Evolutionary conservation across 495 filamentous ascomycete species (phyloP).

Genomic region (Trichocladium antarcticum): DNA sequence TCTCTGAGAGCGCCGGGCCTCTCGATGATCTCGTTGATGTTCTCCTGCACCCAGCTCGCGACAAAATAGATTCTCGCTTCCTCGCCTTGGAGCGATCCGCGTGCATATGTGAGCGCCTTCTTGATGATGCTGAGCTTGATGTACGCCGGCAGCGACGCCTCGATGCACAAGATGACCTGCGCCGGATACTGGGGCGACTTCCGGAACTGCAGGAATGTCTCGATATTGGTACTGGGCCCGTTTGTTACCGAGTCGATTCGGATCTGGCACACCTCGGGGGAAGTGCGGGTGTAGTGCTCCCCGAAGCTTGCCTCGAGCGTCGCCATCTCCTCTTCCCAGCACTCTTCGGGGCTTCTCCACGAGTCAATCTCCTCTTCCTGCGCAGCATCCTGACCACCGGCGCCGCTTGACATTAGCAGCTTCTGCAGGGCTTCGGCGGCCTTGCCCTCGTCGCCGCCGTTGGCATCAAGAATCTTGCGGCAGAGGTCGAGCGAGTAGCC

Average conservation of each 20-base stretch:
- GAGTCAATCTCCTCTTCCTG: slow-evolving; percentile 23
- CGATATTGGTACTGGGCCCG: slow-evolving; percentile 32
- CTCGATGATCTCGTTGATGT: slow-evolving; percentile 64
- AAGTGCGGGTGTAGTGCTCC: slow-evolving; percentile 47
- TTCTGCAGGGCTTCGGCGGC: slow-evolving; percentile 70
- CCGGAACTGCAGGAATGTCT: slow-evolving; percentile 41
- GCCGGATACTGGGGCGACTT: slow-evolving; percentile 56
- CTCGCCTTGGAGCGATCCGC: slow-evolving; percentile 58
- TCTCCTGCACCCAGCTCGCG: slow-evolving; percentile 77
- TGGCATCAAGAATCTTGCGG: slow-evolving; percentile 55
- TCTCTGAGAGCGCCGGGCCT: slow-evolving; percentile 73
- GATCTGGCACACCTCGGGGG: slow-evolving; percentile 54
- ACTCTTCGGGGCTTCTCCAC: slow-evolving; percentile 38
- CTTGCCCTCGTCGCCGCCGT: slow-evolving; percentile 58
- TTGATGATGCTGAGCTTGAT: slow-evolving; percentile 84
- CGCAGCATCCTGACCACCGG: slow-evolving; percentile 4
- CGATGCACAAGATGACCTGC: slow-evolving; percentile 62
- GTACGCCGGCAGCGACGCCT: slow-evolving; percentile 68
- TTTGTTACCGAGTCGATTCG: slow-evolving; percentile 38
- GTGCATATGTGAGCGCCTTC: slow-evolving; percentile 57
- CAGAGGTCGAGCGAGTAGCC: slow-evolving; percentile 83
- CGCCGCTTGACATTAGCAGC: slow-evolving; percentile 46
- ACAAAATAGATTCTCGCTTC: slow-evolving; percentile 79
- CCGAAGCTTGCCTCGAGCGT: slow-evolving; percentile 73
- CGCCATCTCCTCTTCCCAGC: slow-evolving; percentile 78